Evolutionary conservation across 2,329 filamentous ascomycete genomes (phyloP).

Genomic region (Aureobasidium sp.): DNA sequence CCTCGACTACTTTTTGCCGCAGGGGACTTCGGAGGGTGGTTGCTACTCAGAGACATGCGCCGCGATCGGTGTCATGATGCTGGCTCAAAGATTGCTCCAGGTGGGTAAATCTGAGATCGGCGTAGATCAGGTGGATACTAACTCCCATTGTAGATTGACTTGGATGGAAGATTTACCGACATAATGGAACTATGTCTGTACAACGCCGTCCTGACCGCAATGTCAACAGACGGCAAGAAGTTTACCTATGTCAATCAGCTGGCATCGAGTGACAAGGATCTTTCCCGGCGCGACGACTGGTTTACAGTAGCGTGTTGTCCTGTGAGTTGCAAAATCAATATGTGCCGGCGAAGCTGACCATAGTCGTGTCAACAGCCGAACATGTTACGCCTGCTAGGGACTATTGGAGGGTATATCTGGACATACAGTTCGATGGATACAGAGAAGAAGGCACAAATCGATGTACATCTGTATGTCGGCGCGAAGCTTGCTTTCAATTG

Average conservation of each 20-base stretch:
- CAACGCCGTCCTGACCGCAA: conserved; percentile 54
- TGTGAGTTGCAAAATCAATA: background rate
- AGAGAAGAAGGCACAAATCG: conserved; percentile 33
- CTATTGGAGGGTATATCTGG: conserved; percentile 52
- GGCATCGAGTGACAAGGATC: conserved; percentile 45
- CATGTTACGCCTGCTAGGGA: conserved; percentile 49
- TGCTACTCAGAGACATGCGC: conserved; percentile 59
- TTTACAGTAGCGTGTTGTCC: conserved; percentile 56
- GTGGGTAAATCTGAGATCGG: background rate
- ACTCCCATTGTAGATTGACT: conserved; percentile 34
- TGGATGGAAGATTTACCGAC: conserved; percentile 49
- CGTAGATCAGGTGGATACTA: conserved; percentile 3
- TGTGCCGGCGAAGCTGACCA: background rate
- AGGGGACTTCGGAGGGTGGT: conserved; percentile 50
- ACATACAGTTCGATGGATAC: conserved; percentile 30
- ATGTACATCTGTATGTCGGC: conserved; percentile 52
- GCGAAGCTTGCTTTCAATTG: conserved; percentile 39
- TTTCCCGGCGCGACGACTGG: conserved; percentile 49
- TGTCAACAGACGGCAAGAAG: conserved; percentile 41
- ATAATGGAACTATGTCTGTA: conserved; percentile 56
- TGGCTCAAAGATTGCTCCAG: conserved; percentile 50
- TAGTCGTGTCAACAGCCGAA: conserved; percentile 30
- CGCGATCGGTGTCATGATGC: conserved; percentile 54
- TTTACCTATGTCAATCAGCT: conserved; percentile 60
- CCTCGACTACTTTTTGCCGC: conserved; percentile 51